Percentiles rank a stretch among this genome's conserved stretches.
These are phyloP conservation scores for Deinandra increscens DNA, from an alignment of 129 eudicot genomes.

Conservation along the genomic window DNA sequence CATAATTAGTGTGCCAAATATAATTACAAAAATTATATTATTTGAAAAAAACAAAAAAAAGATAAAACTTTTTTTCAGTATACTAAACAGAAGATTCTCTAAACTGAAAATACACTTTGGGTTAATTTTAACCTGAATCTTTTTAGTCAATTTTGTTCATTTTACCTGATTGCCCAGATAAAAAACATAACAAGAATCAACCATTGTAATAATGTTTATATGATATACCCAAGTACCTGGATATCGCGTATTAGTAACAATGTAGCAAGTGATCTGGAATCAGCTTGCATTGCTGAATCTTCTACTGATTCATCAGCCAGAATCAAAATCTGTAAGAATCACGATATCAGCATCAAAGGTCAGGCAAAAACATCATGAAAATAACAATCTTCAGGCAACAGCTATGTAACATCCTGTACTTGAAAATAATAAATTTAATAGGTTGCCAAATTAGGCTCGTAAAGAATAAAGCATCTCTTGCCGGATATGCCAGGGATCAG, in stretches of 20 bases:
- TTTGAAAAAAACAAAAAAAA: too few species aligned
- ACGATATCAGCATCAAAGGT: slow-evolving; percentile 24
- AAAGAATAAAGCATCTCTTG: too few species aligned
- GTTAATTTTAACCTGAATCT: neutral
- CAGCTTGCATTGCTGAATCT: slow-evolving; percentile 94
- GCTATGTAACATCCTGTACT: too few species aligned
- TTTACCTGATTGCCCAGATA: neutral
- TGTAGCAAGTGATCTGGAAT: slow-evolving; percentile 90
- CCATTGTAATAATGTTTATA: neutral
- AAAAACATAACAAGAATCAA: neutral
- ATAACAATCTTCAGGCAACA: neutral
- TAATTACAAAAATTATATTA: neutral
- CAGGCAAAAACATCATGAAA: neutral
- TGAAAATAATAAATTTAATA: too few species aligned
- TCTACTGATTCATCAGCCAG: slow-evolving; percentile 92
- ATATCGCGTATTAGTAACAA: slow-evolving; percentile 80
- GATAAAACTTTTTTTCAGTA: neutral
- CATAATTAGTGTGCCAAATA: neutral
- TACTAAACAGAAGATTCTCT: neutral
- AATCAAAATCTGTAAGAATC: slow-evolving; percentile 64
- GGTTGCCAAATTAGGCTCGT: too few species aligned
- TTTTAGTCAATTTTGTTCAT: neutral
- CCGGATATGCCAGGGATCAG: too few species aligned
- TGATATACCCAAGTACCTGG: slow-evolving; percentile 48
- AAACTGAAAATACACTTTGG: neutral